Evolutionary conservation across 2,329 filamentous ascomycete species (phyloP).

Genomic region (Paramyrothecium sp.): DNA sequence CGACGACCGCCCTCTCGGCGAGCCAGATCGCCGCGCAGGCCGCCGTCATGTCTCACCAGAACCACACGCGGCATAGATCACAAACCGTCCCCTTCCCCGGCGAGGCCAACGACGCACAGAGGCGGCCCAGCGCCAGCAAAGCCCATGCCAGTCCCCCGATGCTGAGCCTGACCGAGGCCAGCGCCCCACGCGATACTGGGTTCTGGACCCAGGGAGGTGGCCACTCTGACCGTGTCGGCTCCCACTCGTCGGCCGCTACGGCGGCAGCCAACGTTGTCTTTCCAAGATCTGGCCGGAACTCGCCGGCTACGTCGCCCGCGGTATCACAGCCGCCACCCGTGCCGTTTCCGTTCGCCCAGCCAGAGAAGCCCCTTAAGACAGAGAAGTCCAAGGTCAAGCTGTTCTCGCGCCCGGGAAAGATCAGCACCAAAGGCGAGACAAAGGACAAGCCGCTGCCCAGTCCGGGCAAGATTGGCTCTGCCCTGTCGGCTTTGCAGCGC

Average conservation of each 20-base stretch:
- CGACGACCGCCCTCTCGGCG: conserved; percentile 48
- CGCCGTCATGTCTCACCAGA: conserved; percentile 64
- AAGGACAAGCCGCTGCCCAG: conserved; percentile 69
- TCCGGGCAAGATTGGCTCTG: conserved; percentile 68
- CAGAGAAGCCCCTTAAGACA: conserved; percentile 59
- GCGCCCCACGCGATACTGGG: conserved; percentile 55
- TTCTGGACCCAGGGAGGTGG: conserved; percentile 51
- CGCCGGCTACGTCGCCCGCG: conserved; percentile 40
- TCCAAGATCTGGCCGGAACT: conserved; percentile 58
- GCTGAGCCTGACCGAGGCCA: conserved; percentile 64
- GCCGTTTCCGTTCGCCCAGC: conserved; percentile 34
- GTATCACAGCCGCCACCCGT: conserved; percentile 32
- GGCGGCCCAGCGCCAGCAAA: conserved; percentile 43
- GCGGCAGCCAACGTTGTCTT: conserved; percentile 73
- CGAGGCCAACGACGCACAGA: conserved; percentile 40
- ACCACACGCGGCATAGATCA: conserved; percentile 64
- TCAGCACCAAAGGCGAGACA: conserved; percentile 65
- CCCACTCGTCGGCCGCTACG: conserved; percentile 63
- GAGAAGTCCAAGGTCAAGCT: conserved; percentile 80
- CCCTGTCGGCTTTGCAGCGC: conserved; percentile 63
- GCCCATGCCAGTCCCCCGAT: conserved; percentile 60
- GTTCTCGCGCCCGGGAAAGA: conserved; percentile 75
- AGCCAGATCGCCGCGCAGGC: conserved; percentile 80
- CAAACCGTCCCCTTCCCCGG: conserved; percentile 66
- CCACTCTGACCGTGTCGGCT: conserved; percentile 58